Evolutionary conservation across 163 green algal genomes (phyloP), one percentile per base, ranked within the genome.

Genomic region (Chlamydomonas reinhardtii): DNA sequence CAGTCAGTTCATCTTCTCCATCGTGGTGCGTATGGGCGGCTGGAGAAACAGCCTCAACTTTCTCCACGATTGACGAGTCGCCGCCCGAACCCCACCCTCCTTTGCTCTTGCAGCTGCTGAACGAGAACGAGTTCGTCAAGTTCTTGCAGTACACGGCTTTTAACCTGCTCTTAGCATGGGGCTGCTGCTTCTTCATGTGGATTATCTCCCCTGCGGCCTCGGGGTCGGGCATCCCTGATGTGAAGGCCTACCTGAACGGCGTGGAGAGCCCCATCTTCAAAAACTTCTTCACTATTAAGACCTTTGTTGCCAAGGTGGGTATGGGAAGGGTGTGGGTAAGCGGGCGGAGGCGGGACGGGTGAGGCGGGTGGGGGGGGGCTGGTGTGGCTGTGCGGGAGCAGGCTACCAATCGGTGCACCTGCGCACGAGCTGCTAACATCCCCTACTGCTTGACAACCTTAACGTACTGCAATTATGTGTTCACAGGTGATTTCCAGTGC

Each of bases 231-330:
- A 95, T 95, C 64, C 93, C 93, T 0, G 90, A 93, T 61, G 89
- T 93, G 12, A 94, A 94, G 82, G 91, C 91, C 0, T 95, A 94
- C 75, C 74, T 95, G 12, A 95, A 95, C 35, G 92, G 92, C 25
- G 91, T 93, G 15, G 88, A 93, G 34, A 84, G 73, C 27, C 90
- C 91, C 37, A 90, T 91, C 34, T 93, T 92, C 48, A 76, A 84
- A 19, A 91, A 94, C 54, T 94, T 94, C 82, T 94, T 95, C 73
- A 93, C 89, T 48, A 54, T 93, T 12, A 92, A 91, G 56, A 95
- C 93, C 0, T 94, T 95, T 75, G 70, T 95, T 6, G 91, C 88
- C 17, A 95, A 95, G 90, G 91, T 94, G 22, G 73, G 77, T 12
- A 59, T 8, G 5, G 19, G 64, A 5, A 25, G 37, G 65, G 14